Conservation (phyloP, 345 rosid genomes). For the Citrus trifoliata region DNA sequence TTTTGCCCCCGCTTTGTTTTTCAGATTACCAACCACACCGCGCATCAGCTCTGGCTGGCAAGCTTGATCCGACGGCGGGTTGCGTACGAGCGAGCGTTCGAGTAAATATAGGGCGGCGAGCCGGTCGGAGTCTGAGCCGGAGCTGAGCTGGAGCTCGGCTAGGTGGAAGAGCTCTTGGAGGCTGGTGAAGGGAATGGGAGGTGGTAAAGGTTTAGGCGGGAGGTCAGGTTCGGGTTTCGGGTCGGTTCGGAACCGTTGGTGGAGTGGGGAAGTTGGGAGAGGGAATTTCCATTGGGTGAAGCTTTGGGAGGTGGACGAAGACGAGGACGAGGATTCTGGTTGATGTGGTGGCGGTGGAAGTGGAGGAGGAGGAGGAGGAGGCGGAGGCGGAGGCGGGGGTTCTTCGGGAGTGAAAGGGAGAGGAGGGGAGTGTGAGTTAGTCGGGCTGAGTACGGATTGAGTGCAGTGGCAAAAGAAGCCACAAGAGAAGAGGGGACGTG, state of each 20-base stretch:
- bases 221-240: constrained; percentile 8
- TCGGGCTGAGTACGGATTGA: constrained; percentile 53
- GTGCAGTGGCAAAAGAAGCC: constrained; percentile 85
- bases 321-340: constrained; percentile 59
- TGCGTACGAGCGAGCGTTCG: constrained; percentile 67
- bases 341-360: constrained; percentile 30
- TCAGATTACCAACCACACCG: constrained; percentile 49
- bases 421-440: constrained; percentile 40
- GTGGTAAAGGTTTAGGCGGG: constrained; percentile 30
- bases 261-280: constrained; percentile 21
- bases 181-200: constrained; percentile 38
- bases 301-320: constrained; percentile 79
- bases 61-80: constrained; percentile 66
- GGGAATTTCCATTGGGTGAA: constrained; percentile 93
- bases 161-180: constrained; percentile 65
- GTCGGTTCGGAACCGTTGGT: background rate
- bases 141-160: constrained; percentile 61
- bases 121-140: constrained; percentile 54
- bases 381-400: constrained; percentile 1
- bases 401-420: constrained; percentile 31
- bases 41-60: constrained; percentile 76
- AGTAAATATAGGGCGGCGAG: constrained; percentile 67
- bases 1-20: constrained; percentile 46
- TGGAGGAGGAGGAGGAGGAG: constrained; percentile 18
- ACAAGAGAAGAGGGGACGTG: constrained; percentile 73